Evolutionary conservation across 2,329 filamentous ascomycete genomes (phyloP).

Genomic region (Drechslerella coelobrocha): DNA sequence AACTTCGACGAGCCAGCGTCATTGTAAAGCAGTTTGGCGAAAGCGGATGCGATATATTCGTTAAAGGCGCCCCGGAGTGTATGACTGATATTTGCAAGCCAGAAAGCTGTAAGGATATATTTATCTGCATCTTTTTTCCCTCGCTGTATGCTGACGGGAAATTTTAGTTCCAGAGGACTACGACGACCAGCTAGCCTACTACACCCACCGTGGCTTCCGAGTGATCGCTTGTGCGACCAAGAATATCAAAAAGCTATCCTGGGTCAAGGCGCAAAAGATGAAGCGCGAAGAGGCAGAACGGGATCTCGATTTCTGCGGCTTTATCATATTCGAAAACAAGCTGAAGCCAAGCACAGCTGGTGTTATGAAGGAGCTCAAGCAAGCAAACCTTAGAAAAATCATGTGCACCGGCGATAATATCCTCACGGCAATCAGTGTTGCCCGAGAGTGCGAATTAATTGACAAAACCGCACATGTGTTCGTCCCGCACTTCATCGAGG

Average conservation of each 20-base stretch:
- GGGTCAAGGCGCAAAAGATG: slow-evolving; percentile 96
- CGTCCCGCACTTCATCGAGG: slow-evolving; percentile 83
- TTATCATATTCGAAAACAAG: slow-evolving; percentile 99
- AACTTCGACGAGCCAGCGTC: slow-evolving; percentile 89
- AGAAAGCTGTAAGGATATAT: slow-evolving; percentile 71
- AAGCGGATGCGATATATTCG: slow-evolving; percentile 83
- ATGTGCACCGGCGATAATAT: slow-evolving; percentile 99
- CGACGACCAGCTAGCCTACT: slow-evolving; percentile 84
- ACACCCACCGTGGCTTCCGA: slow-evolving; percentile 94
- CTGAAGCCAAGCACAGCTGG: slow-evolving; percentile 83
- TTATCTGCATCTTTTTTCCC: not conserved
- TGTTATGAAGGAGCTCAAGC: slow-evolving; percentile 79
- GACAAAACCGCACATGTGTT: slow-evolving; percentile 86
- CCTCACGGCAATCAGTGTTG: slow-evolving; percentile 92
- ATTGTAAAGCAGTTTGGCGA: slow-evolving; percentile 87
- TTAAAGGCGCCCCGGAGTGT: slow-evolving; percentile 95
- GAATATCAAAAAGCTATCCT: slow-evolving; percentile 83
- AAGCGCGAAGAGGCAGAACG: slow-evolving; percentile 83
- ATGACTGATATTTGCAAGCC: slow-evolving; percentile 91
- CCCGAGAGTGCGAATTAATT: slow-evolving; percentile 84
- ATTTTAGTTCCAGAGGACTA: slow-evolving; percentile 78
- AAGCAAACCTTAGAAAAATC: slow-evolving; percentile 83
- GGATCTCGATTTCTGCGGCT: slow-evolving; percentile 84
- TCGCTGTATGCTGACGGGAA: slow-evolving; percentile 7
- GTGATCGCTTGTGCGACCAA: slow-evolving; percentile 95